A percentile compares a stretch with the other conserved stretches of the same genome.
phyloP scores from a whole-genome alignment of 1,139 yeast genomes.

The Lodderomyces metapsilosis region DNA sequence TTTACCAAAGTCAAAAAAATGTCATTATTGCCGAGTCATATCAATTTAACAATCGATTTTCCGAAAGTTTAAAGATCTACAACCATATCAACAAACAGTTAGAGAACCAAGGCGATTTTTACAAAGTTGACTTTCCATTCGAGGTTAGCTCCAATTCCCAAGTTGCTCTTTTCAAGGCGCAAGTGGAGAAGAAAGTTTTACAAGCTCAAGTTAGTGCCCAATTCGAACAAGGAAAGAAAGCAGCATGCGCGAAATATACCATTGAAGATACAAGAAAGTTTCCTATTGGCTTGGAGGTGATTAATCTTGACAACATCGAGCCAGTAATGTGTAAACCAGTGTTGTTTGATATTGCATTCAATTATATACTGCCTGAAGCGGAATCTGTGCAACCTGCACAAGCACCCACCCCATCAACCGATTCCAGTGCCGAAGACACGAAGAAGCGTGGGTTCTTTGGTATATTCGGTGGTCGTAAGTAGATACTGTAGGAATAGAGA shows the following conservation, averaged over 20 bases:
- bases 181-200: slow-evolving; percentile 28
- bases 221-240: slow-evolving; percentile 25
- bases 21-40: slow-evolving; percentile 51
- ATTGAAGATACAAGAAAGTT: slow-evolving; percentile 52
- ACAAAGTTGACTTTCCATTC: slow-evolving; percentile 37
- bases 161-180: slow-evolving; percentile 25
- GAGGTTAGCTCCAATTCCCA: slow-evolving; percentile 37
- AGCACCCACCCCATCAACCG: background rate
- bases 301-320: slow-evolving; percentile 43
- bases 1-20: slow-evolving; percentile 44
- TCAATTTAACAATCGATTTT: slow-evolving; percentile 41
- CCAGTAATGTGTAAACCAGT: slow-evolving; percentile 84
- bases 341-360: slow-evolving; percentile 83
- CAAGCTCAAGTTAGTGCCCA: slow-evolving; percentile 55
- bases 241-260: slow-evolving; percentile 19
- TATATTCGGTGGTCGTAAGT: slow-evolving; percentile 33
- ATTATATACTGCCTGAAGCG: slow-evolving; percentile 57
- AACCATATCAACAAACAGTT: slow-evolving; percentile 29
- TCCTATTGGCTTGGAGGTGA: slow-evolving; percentile 44
- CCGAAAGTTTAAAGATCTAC: slow-evolving; percentile 57
- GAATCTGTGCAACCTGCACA: slow-evolving; percentile 3
- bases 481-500: background rate
- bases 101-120: slow-evolving; percentile 16
- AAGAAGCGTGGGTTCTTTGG: slow-evolving; percentile 41
- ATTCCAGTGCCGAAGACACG: slow-evolving; percentile 19